phyloP scores from a whole-genome alignment of 169 alveolate genomes.

The Cryptosporidium andersoni region DNA sequence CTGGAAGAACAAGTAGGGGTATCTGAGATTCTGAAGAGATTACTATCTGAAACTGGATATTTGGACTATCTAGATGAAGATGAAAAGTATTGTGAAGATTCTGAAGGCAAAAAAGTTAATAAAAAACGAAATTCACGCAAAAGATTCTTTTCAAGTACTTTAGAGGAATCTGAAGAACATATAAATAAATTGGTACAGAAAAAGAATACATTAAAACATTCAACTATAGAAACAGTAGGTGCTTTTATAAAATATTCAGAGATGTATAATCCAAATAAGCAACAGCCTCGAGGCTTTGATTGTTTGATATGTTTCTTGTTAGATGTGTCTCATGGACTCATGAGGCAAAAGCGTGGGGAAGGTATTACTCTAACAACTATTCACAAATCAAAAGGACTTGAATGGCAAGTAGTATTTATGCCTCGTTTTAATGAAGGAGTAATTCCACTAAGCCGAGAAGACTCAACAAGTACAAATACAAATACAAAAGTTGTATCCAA shows the following conservation, averaged over 20 bases:
- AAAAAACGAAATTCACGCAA: background rate
- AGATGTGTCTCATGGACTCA: slow-evolving; percentile 72
- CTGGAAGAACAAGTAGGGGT: slow-evolving; percentile 16
- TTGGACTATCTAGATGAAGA: slow-evolving; percentile 12
- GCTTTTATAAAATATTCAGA: slow-evolving; percentile 63
- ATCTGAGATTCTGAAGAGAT: slow-evolving; percentile 11
- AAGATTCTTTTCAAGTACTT: slow-evolving; percentile 43
- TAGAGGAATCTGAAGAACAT: background rate
- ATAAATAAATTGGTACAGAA: too few relatives aligned
- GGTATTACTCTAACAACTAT: slow-evolving; percentile 80
- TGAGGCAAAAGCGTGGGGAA: slow-evolving; percentile 72
- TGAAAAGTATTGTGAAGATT: background rate
- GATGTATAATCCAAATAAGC: slow-evolving; percentile 72
- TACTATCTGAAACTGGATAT: background rate
- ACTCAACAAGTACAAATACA: background rate
- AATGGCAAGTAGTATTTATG: slow-evolving; percentile 83
- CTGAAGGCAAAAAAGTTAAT: background rate
- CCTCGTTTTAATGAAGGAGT: slow-evolving; percentile 78
- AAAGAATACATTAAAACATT: too few relatives aligned
- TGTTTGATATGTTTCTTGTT: slow-evolving; percentile 72
- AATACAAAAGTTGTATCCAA: slow-evolving; percentile 19
- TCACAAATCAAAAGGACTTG: slow-evolving; percentile 85
- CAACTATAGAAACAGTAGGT: too few relatives aligned
- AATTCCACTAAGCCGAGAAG: slow-evolving; percentile 72
- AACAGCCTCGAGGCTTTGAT: slow-evolving; percentile 73